Evolutionary conservation across 2,329 filamentous ascomycete species (phyloP), one percentile per base, ranked within the genome.

Genomic region (Penicillium concentricum): DNA sequence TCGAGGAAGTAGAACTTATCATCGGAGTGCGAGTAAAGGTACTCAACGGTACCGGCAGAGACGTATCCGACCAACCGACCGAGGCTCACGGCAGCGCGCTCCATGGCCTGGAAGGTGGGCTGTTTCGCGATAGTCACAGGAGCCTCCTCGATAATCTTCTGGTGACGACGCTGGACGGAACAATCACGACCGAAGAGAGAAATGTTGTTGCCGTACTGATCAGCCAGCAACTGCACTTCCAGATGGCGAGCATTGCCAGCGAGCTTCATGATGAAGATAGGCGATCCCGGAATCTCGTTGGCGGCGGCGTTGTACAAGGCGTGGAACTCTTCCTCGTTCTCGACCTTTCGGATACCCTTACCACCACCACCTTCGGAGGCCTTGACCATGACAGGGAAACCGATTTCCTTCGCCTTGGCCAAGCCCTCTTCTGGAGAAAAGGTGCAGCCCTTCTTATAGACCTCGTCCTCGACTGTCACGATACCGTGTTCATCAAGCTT

Each of bases 231-330:
- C 80, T 99, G 94, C 57, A 99, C 95, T 78, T 99, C 94, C 79
- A 99, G 82, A 84, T 99, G 94, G 67, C 94, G 84, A 39, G 94
- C 94, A 73, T 96, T 96, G 67, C 93, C 94, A 48, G 94, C 94
- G 62, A 99, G 82, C 86, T 99, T 97, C 94, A 99, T 99, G 80
- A 99, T 96, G 84, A 99, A 99, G 78, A 99, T 99, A 66, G 95
- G 94, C 30, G 94, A 99, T 46, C 95, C 95, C 12, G 94, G 95
- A 66, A 99, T 97, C 77, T 99, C 95, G 76, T 89, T 96, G 5
- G 94, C 92, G 22, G 95, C 94, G 44, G 93, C 94, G 77, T 95
- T 94, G 84, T 97, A 99, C 44, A 97, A 82, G 66, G 83, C 82
- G 72, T 89, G 83, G 69, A 99, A 99, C 61, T 89, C 87, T 41